phyloP scores from a whole-genome alignment of 2,329 filamentous ascomycete species.

The Apiospora phragmitis region DNA sequence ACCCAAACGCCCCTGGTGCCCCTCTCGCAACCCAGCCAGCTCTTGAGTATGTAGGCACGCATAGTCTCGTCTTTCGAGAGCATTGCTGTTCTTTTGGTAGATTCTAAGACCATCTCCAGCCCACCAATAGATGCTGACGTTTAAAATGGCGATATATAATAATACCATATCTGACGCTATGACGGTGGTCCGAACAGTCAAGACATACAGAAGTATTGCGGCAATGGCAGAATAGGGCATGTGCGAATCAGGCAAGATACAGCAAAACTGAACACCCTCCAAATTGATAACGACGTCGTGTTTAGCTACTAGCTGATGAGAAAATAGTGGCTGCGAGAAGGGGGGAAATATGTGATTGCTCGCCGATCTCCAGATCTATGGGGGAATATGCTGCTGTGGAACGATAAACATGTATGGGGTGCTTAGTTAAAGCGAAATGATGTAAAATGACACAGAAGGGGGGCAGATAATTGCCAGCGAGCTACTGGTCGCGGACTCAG shows the following conservation, averaged over 20 bases:
- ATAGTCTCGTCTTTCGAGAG: neutral
- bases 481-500: neutral
- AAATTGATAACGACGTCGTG: neutral
- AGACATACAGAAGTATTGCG: neutral
- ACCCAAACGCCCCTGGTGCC: neutral
- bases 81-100: neutral
- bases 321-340: neutral
- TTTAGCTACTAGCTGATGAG: neutral
- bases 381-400: slow-evolving; percentile 14
- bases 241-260: neutral
- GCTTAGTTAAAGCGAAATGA: neutral
- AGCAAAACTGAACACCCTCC: neutral
- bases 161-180: neutral
- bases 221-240: neutral
- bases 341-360: neutral
- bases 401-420: neutral
- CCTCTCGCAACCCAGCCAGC: neutral
- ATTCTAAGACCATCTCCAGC: neutral
- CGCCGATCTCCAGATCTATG: slow-evolving; percentile 15
- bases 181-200: neutral
- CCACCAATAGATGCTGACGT: neutral
- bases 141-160: neutral
- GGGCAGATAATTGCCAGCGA: neutral
- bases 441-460: slow-evolving; percentile 2
- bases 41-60: neutral